Evolutionary conservation across 352 stramenopile species (phyloP), one percentile per base, ranked within the genome.

Genomic region (Globisporangium paddicum): DNA sequence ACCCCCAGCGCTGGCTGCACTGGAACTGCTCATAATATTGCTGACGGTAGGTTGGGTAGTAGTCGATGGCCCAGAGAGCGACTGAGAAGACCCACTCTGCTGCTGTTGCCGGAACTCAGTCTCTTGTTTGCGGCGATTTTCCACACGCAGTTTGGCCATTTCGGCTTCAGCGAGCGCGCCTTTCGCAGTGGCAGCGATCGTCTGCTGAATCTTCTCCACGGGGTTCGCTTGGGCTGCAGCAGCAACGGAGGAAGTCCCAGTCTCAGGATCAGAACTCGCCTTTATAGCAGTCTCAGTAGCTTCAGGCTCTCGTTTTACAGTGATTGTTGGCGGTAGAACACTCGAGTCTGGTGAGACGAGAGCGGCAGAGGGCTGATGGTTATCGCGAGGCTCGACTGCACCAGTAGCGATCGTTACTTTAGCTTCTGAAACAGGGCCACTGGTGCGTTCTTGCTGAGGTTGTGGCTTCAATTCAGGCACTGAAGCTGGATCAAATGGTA

Each of bases 121-220:
- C 34, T 89, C 76, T 52, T 79, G 71, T 55, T 85, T 87, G 16
- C 81, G 71, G 0, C 82, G 70, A 13, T 54, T 75, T 62, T 90
- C 82, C 16, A 92, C 78, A 7, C 82, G 76, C 25, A 72, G 66
- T 55, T 83, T 87, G 8, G 82, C 80, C 48, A 92, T 72, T 59
- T 92, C 78, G 6, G 82, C 82, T 62, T 92, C 82, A 5, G 70
- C 75, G 21, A 83, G 59, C 3, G 82, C 82, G 9, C 80, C 78
- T 56, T 89, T 86, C 18, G 69, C 68, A 11, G 75, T 85, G 5
- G 74, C 62, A 11, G 63, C 67, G 7, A 88, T 65, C 3, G 72
- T 77, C 52, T 75, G 38, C 26, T 82, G 61, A 23, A 62, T 67
- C 30, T 62, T 67, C 16, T 50, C 38, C 6, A 37, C n/a, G 1